phyloP scores from a whole-genome alignment of 2,329 filamentous ascomycete genomes.

The Diaporthe nobilis region DNA sequence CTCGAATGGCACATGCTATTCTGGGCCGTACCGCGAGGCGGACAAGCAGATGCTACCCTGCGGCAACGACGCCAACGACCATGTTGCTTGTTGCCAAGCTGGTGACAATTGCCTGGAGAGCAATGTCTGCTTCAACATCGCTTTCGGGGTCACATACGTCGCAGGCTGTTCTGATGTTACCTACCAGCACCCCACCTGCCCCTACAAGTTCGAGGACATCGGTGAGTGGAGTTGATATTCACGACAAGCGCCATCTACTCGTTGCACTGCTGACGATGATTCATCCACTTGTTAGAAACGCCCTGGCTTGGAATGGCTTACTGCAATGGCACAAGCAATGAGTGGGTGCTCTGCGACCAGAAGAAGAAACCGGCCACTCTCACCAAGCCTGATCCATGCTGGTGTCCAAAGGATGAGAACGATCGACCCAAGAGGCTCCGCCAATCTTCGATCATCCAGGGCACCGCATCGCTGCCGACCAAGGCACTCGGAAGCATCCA shows the following conservation, averaged over 20 bases:
- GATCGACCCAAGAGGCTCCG: conserved; percentile 47
- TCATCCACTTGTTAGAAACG: neutral
- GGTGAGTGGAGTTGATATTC: conserved; percentile 22
- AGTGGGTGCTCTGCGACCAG: conserved; percentile 53
- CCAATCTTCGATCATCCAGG: conserved; percentile 45
- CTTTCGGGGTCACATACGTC: conserved; percentile 51
- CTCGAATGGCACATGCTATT: conserved; percentile 54
- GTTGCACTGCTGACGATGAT: conserved; percentile 18
- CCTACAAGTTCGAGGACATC: conserved; percentile 48
- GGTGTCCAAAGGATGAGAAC: conserved; percentile 47
- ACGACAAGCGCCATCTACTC: no score
- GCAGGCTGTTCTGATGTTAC: conserved; percentile 54
- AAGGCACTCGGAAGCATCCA: conserved; percentile 47
- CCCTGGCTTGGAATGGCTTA: conserved; percentile 53
- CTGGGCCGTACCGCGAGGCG: conserved; percentile 39
- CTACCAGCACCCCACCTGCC: conserved; percentile 52
- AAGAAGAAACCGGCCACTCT: conserved; percentile 44
- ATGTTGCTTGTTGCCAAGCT: conserved; percentile 50
- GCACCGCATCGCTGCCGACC: conserved; percentile 49
- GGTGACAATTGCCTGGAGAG: conserved; percentile 52
- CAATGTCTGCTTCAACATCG: conserved; percentile 45
- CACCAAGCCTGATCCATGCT: conserved; percentile 47
- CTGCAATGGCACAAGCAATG: conserved; percentile 51
- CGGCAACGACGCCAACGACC: conserved; percentile 51
- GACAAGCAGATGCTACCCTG: conserved; percentile 50